Conservation (phyloP, 2,329 filamentous ascomycete species). For the Aureobasidium sp. region DNA sequence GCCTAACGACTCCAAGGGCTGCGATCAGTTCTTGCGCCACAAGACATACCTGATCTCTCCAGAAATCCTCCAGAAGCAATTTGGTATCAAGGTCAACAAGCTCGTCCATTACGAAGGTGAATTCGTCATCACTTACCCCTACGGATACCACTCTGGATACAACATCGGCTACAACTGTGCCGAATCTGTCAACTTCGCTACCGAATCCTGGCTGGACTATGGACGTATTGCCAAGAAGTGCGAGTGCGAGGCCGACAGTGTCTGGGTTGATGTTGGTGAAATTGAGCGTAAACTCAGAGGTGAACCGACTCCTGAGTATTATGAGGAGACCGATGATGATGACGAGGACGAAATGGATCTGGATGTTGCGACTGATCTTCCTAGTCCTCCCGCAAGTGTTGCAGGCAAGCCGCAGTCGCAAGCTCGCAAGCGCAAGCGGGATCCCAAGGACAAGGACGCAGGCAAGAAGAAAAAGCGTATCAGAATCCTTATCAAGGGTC, state of each 20-base stretch:
- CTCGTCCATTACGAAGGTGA: slow-evolving; percentile 93
- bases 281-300: slow-evolving; percentile 91
- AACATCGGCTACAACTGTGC: slow-evolving; percentile 98
- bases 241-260: slow-evolving; percentile 92
- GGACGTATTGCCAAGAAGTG: slow-evolving; percentile 95
- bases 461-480: slow-evolving; percentile 67
- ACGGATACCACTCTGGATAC: slow-evolving; percentile 96
- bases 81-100: slow-evolving; percentile 93
- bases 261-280: slow-evolving; percentile 95
- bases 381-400: slow-evolving; percentile 69
- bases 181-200: slow-evolving; percentile 96
- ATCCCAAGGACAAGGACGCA: slow-evolving; percentile 37
- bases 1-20: slow-evolving; percentile 91
- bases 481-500: slow-evolving; percentile 62
- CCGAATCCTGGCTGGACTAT: slow-evolving; percentile 91
- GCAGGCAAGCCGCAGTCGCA: slow-evolving; percentile 50
- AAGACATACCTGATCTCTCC: slow-evolving; percentile 97
- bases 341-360: slow-evolving; percentile 47
- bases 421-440: slow-evolving; percentile 60
- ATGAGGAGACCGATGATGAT: slow-evolving; percentile 68
- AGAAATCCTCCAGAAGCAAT: slow-evolving; percentile 74
- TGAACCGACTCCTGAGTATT: slow-evolving; percentile 70
- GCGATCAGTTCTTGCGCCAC: slow-evolving; percentile 91
- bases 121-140: slow-evolving; percentile 97
- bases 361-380: slow-evolving; percentile 54